Conservation (phyloP, 2,329 filamentous ascomycete species). For the Bipolaris gigantea region DNA sequence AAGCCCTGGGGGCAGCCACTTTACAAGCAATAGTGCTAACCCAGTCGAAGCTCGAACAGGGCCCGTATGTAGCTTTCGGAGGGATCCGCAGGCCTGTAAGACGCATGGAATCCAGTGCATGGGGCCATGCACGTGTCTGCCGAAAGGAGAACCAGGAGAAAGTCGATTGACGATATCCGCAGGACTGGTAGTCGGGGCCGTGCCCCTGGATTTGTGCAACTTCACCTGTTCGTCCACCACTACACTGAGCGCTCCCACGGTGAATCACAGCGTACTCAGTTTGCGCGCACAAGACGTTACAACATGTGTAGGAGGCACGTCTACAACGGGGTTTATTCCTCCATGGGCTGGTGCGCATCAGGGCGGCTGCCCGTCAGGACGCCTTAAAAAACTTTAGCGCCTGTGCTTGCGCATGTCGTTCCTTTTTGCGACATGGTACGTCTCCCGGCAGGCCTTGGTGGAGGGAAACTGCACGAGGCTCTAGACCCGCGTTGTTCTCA, state of each 20-base stretch:
- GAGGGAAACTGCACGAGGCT: background rate
- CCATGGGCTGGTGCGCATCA: background rate
- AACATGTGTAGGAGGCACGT: background rate
- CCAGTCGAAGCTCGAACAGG: background rate
- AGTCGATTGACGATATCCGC: background rate
- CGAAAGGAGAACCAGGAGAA: background rate
- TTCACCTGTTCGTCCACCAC: background rate
- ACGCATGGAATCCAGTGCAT: background rate
- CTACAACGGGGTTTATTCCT: background rate
- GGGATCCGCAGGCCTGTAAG: constrained; percentile 1
- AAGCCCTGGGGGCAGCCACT: background rate
- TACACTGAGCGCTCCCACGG: too few relatives aligned
- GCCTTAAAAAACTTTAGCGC: background rate
- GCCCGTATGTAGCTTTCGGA: background rate
- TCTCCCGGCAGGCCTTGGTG: background rate
- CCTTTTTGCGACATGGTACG: background rate
- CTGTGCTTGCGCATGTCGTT: background rate
- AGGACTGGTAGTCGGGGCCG: background rate
- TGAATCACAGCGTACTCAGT: background rate
- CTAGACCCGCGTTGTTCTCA: background rate
- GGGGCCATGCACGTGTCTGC: constrained; percentile 1
- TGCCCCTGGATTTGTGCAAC: constrained; percentile 1
- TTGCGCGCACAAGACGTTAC: background rate
- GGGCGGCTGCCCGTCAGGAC: background rate
- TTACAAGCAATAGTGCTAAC: background rate